Percentiles rank a stretch among this genome's conserved stretches.
Conservation (phyloP, 306 rosid species). For the Cucumis cinereus region DNA sequence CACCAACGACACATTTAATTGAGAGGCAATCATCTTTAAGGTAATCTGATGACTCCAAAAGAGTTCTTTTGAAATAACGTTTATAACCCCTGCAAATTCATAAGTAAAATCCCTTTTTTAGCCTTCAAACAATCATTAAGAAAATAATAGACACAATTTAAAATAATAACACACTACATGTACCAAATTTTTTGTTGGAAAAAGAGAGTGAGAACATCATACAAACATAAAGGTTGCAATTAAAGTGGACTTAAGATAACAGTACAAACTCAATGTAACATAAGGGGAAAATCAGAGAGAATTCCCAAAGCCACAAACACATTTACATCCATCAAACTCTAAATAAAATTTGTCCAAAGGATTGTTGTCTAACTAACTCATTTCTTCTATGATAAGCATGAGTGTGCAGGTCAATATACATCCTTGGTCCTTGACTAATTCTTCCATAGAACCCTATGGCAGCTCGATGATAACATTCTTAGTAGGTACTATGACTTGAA, state of each 20-base stretch:
- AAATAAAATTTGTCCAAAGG: not conserved
- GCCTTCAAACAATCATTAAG: not conserved
- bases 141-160: not conserved
- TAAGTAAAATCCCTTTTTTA: not conserved
- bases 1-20: constrained; percentile 48
- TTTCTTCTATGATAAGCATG: not conserved
- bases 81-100: constrained; percentile 47
- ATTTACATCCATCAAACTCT: not conserved
- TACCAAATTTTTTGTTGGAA: not conserved
- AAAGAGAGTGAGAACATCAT: not conserved
- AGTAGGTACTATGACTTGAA: not conserved
- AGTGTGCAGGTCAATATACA: not conserved
- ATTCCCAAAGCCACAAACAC: not conserved
- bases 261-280: not conserved
- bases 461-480: not conserved
- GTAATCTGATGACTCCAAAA: constrained; percentile 42
- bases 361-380: not conserved
- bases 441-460: not conserved
- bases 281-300: not conserved
- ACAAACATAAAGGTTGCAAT: not conserved
- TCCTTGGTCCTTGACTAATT: not conserved
- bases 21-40: constrained; percentile 48
- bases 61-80: constrained; percentile 42
- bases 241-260: not conserved
- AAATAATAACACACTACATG: not conserved